These are phyloP conservation scores for Coemansia sp. DNA, from an alignment of 192 early-diverging fungal genomes.

Conservation along the genomic window DNA sequence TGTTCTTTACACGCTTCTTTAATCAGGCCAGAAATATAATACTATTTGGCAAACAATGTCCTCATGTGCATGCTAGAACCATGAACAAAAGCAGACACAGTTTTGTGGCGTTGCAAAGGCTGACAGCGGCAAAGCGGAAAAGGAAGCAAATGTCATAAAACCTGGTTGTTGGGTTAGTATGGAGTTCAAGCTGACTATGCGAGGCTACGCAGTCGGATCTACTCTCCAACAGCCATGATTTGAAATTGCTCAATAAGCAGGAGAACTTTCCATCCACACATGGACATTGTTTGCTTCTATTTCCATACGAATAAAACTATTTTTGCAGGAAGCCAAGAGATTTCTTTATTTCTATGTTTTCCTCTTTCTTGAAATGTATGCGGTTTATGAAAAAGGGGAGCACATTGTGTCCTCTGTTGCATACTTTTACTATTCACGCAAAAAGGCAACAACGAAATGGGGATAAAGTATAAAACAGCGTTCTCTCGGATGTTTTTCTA, in stretches of 20 bases:
- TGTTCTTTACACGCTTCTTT: too few species aligned
- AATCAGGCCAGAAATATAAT: too few species aligned
- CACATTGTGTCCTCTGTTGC: background rate
- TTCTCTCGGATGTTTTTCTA: background rate
- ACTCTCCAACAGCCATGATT: background rate
- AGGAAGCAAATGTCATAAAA: slow-evolving; percentile 1
- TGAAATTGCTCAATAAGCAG: background rate
- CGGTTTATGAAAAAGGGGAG: background rate
- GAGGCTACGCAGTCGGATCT: background rate
- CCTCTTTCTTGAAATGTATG: background rate
- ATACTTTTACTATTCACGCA: background rate
- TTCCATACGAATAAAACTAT: too few species aligned
- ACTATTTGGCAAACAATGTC: background rate
- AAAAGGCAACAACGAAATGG: background rate
- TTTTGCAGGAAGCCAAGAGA: too few species aligned
- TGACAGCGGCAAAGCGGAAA: background rate
- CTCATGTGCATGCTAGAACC: background rate
- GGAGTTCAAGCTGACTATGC: background rate
- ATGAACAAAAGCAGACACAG: background rate
- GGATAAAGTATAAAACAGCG: background rate
- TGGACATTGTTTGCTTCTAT: background rate
- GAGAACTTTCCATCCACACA: background rate
- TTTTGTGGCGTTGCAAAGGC: slow-evolving; percentile 8
- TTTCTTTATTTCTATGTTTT: too few species aligned
- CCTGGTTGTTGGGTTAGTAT: background rate